phyloP scores from a whole-genome alignment of 495 filamentous ascomycete species.

The Hypoxylon rickii region DNA sequence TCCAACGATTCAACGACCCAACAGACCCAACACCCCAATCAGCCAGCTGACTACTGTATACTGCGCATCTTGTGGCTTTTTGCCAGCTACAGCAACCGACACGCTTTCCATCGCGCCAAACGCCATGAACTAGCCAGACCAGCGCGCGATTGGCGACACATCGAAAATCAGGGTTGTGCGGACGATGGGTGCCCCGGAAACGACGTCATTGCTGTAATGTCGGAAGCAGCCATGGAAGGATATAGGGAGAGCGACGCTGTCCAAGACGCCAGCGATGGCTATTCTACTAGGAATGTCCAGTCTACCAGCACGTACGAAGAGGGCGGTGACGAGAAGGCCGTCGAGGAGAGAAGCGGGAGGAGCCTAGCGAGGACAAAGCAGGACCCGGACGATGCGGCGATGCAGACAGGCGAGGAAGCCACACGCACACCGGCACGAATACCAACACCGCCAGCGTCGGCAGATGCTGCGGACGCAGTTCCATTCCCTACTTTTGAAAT shows the following conservation, averaged over 20 bases:
- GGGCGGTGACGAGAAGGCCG: background rate
- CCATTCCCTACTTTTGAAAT: conserved; percentile 37
- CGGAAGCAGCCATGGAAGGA: conserved; percentile 18
- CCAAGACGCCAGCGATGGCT: conserved; percentile 1
- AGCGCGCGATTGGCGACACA: too few relatives aligned
- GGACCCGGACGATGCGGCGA: conserved; percentile 8
- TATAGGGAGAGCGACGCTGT: background rate
- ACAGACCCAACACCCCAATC: too few relatives aligned
- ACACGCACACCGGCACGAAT: background rate
- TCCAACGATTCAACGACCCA: too few relatives aligned
- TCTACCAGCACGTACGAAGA: background rate
- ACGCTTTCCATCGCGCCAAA: background rate
- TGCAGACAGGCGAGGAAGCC: background rate
- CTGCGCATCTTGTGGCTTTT: background rate
- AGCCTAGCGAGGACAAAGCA: conserved; percentile 21
- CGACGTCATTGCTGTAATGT: conserved; percentile 20
- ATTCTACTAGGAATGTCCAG: background rate
- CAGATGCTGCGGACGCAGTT: too few relatives aligned
- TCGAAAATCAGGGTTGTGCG: background rate
- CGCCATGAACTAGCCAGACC: too few relatives aligned
- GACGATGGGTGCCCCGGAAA: conserved; percentile 18
- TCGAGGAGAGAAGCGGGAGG: conserved; percentile 18
- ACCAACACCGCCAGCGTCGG: too few relatives aligned
- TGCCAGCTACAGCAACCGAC: background rate
- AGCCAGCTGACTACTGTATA: too few relatives aligned